Evolutionary conservation across 2,329 filamentous ascomycete genomes (phyloP), one percentile per base, ranked within the genome.

Genomic region (Cercospora sp.): DNA sequence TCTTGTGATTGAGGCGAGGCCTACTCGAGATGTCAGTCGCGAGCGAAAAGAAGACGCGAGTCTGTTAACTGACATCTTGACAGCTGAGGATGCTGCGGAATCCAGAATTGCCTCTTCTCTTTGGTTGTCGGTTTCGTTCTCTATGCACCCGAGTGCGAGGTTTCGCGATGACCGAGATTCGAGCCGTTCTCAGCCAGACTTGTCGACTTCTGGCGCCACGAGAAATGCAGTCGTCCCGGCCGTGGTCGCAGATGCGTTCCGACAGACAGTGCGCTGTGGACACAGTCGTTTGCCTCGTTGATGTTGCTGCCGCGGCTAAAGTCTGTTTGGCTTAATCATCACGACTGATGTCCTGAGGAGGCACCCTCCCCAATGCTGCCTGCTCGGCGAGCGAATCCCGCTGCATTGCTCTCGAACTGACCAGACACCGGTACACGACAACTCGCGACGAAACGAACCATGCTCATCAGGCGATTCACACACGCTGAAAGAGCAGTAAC

Each of bases 1-100:
- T 74, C 36, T 66, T 70, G 51, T 73, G 72, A 28, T 71, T 70
- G 16, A 74, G 65, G n/a, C 73, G 65, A n/a, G 73, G 73, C 73
- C 51, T 64, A 28, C 55, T 16, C 13, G 16, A 59, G 30, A 59
- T 69, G 69, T 48, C 48, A 48, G 57, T 30, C 53, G 63, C 36
- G 51, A 30, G 26, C 33, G 28, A 5, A 53, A 33, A 20, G 20
- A 16, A 23, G 31, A 58, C 33, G 51, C 62, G 51, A 18, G 13
- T 13, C 58, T 9, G 31, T 30, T 31, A 33, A 58, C 55, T 36
- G 55, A 59, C 55, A 59, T 59, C 30, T 59, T 59, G 55, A 59
- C n/a, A 36, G 55, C 28, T 33, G 31, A 36, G 55, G 55, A 16
- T 8, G 55, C 18, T 13, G 55, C 13, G 23, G 28, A 13, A 58